Conservation (phyloP, 169 alveolate species). For the Eimeria mitis region DNA sequence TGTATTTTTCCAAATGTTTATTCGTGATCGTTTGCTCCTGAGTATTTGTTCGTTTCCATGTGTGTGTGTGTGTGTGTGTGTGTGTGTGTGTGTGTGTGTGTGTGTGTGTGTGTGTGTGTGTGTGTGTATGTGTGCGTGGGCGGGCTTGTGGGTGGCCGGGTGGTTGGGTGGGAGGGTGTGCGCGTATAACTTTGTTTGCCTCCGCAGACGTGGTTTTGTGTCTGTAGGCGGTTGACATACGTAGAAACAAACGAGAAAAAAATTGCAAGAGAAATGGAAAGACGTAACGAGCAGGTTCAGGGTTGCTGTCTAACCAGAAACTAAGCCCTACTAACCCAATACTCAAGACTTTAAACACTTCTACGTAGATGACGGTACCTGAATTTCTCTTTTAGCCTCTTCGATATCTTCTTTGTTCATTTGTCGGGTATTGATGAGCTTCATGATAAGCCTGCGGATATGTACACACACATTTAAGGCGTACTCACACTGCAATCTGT, state of each 20-base stretch:
- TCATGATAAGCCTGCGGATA: constrained; percentile 62
- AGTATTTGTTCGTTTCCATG: not conserved
- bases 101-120: not conserved
- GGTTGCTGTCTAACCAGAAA: too few relatives aligned
- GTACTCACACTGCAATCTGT: not conserved
- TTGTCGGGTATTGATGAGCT: constrained; percentile 74
- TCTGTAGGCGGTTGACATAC: not conserved
- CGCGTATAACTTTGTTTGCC: not conserved
- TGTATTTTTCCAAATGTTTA: not conserved
- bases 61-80: not conserved
- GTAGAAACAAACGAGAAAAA: not conserved
- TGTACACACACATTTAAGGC: not conserved
- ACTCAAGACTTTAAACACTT: not conserved
- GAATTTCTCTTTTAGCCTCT: constrained; percentile 77
- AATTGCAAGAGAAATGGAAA: not conserved
- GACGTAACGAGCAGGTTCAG: not conserved
- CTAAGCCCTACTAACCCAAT: not conserved
- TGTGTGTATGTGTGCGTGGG: not conserved
- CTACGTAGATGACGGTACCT: not conserved
- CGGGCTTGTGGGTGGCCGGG: not conserved
- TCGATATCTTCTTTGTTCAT: constrained; percentile 77
- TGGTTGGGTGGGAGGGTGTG: too few relatives aligned
- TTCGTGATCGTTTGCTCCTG: not conserved
- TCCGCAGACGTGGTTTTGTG: not conserved
- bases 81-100: not conserved